phyloP scores from a whole-genome alignment of 148 eudicot genomes.

The Rhododendron griersonianum region DNA sequence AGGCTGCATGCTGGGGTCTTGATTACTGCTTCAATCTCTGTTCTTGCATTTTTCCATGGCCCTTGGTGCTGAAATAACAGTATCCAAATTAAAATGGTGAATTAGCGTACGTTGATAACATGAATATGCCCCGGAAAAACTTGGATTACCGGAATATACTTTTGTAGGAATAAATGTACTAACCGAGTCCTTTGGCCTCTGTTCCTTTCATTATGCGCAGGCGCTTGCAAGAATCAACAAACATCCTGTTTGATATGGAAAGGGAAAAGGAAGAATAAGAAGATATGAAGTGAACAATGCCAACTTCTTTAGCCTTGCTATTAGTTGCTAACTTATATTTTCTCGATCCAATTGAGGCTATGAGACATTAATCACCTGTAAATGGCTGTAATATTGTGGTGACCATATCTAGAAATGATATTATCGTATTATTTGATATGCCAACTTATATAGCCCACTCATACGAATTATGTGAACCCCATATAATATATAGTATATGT shows the following conservation, averaged over 20 bases:
- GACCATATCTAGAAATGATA: no score
- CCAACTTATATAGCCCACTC: neutral
- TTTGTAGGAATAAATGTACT: slow-evolving; percentile 9
- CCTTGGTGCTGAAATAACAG: slow-evolving; percentile 42
- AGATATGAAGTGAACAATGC: neutral
- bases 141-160: neutral
- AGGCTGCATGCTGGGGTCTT: slow-evolving; percentile 16
- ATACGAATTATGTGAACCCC: neutral
- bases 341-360: neutral
- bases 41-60: slow-evolving; percentile 67
- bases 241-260: slow-evolving; percentile 37
- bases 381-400: no score
- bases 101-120: neutral
- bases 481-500: neutral
- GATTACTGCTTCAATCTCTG: slow-evolving; percentile 26
- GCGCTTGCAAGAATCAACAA: slow-evolving; percentile 58
- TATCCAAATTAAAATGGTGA: neutral
- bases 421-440: neutral
- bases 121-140: neutral
- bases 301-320: neutral
- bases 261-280: neutral
- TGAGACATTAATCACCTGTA: neutral
- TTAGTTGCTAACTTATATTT: neutral
- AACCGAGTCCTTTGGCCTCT: slow-evolving; percentile 64
- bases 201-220: slow-evolving; percentile 60